Base-by-base conservation (phyloP, 139 green algal species). In the Chloropicon primus region DNA sequence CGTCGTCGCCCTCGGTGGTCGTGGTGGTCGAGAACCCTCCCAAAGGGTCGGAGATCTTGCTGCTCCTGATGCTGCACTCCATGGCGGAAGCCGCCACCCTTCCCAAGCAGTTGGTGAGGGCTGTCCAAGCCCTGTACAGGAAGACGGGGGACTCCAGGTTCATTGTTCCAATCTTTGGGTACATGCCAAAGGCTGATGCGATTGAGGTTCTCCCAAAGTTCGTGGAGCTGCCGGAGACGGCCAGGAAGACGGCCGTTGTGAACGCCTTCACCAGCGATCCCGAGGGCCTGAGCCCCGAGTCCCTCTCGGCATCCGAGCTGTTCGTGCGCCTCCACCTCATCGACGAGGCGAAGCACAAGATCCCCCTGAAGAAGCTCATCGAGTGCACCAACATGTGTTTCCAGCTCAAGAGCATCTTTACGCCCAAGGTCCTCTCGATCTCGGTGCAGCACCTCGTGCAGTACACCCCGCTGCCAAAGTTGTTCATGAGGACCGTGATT, bases 401-500 rank as follows among this genome's bases (percentile, higher is more conserved):
- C 26, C 82, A 87, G 24, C 73, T 82, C 5, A 82, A 82, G 1
- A 81, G 86, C 72, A 81, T 85, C 1, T 92, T 90, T 79, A 80
- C 77, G 1, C 78, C 85, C 21, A 74, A 86, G 75, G 78, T 79
- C 1, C 62, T 86, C 1, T 80, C 85, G 1, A n/a, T 62, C 1
- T 28, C 72, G 21, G 21, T 80, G 2, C 27, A 76, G 28, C 71
- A 82, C 54, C 74, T 82, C 26, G 28, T 75, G 27, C 26, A 71
- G 77, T 62, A 72, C 54, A 78, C 23, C n/a, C 85, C 84, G 26
- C 83, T 91, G 76, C 88, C 88, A 0, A 77, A 79, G 21, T 85
- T 92, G 78, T 91, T 91, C 80, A 91, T 92, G 88, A 81, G 88
- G 28, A 89, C 84, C 0, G 82, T 90, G 0, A 92, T 95, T 71